A percentile compares a stretch with the other conserved stretches of the same genome.
These are phyloP conservation scores for Thielaviopsis punctulata DNA, from an alignment of 2,329 filamentous ascomycete species.

Conservation along the genomic window DNA sequence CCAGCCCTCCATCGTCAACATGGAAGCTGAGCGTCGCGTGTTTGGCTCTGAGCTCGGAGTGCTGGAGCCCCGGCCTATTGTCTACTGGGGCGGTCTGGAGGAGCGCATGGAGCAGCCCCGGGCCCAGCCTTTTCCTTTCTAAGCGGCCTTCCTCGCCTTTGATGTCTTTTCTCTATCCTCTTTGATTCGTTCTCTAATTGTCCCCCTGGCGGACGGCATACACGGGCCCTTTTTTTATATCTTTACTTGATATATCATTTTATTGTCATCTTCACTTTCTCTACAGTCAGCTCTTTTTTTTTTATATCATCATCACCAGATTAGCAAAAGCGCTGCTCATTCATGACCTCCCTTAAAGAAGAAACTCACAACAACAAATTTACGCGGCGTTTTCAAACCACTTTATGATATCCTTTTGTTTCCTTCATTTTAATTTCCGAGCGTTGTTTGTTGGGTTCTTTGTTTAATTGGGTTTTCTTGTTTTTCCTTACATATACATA, in stretches of 20 bases:
- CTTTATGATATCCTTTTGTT: constrained; percentile 9
- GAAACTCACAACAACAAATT: constrained; percentile 8
- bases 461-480: background rate
- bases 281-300: background rate
- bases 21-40: constrained; percentile 38
- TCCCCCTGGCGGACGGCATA: constrained; percentile 8
- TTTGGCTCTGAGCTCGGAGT: constrained; percentile 37
- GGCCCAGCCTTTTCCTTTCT: constrained; percentile 9
- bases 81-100: constrained; percentile 47
- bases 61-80: constrained; percentile 43
- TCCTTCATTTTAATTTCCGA: background rate
- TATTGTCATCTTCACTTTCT: background rate
- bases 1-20: constrained; percentile 38
- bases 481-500: background rate
- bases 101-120: constrained; percentile 29
- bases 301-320: background rate
- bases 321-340: background rate
- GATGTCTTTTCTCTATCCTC: background rate
- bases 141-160: background rate
- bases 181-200: constrained; percentile 9
- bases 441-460: background rate
- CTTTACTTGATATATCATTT: constrained; percentile 1
- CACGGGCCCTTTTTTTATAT: background rate
- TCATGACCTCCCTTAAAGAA: no score
- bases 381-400: constrained; percentile 5